Percentiles rank a stretch among this genome's conserved stretches.
Conservation (phyloP, 345 rosid genomes). For the Citrus inodora region DNA sequence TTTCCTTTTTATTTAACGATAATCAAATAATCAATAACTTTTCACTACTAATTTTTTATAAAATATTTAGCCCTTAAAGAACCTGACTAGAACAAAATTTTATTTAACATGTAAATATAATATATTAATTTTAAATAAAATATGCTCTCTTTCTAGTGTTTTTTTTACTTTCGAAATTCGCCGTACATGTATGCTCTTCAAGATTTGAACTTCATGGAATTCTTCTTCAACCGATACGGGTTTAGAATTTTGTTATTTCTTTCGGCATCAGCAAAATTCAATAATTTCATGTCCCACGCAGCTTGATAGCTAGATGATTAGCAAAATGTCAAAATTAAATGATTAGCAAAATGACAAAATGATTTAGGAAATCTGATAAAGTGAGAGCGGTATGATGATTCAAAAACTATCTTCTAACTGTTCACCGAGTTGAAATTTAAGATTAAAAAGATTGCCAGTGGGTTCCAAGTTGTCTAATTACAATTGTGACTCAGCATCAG, state of each 20-base stretch:
- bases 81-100: too few species aligned
- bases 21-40: too few species aligned
- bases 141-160: not conserved
- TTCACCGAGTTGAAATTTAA: constrained; percentile 1
- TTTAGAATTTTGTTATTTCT: not conserved
- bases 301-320: not conserved
- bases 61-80: too few species aligned
- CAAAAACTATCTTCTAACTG: not conserved
- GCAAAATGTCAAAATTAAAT: not conserved
- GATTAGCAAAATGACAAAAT: not conserved
- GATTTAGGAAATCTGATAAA: not conserved
- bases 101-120: too few species aligned
- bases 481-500: not conserved
- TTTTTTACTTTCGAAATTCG: too few species aligned
- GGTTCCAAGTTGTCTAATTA: not conserved
- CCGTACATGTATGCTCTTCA: not conserved
- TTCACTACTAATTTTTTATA: too few species aligned
- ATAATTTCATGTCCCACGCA: not conserved
- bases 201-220: not conserved
- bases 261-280: not conserved
- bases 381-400: not conserved
- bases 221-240: not conserved
- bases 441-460: not conserved
- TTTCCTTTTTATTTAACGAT: too few species aligned
- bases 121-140: too few species aligned